These are phyloP conservation scores for Westerdykella sp. DNA, from an alignment of 2,329 filamentous ascomycete genomes.

Conservation along the genomic window DNA sequence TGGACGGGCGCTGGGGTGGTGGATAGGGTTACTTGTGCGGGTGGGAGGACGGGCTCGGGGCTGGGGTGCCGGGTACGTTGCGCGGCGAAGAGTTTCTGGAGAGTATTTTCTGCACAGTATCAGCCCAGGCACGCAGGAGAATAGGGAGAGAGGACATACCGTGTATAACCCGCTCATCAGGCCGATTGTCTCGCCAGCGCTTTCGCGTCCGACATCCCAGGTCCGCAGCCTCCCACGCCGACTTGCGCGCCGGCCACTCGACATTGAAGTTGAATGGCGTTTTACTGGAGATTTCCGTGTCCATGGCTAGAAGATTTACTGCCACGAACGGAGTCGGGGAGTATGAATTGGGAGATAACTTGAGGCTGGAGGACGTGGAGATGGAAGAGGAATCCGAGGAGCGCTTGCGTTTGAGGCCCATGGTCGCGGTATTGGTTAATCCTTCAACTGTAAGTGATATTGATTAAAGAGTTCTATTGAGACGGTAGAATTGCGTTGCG, in stretches of 20 bases:
- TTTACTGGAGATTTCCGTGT: constrained; percentile 13
- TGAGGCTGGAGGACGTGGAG: constrained; percentile 36
- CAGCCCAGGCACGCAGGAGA: not conserved
- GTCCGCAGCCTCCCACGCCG: constrained; percentile 29
- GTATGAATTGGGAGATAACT: constrained; percentile 24
- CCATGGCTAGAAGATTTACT: constrained; percentile 20
- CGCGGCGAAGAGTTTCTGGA: constrained; percentile 42
- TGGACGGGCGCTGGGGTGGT: constrained; percentile 23
- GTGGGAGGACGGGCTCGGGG: constrained; percentile 23
- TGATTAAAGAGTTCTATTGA: not conserved
- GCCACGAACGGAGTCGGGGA: constrained; percentile 12
- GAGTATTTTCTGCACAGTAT: constrained; percentile 38
- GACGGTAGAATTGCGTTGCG: not conserved
- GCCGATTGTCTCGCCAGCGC: constrained; percentile 52
- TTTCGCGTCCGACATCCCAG: constrained; percentile 55
- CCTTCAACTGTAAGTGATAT: not conserved
- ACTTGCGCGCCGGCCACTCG: not conserved
- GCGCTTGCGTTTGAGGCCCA: constrained; percentile 56
- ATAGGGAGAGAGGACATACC: constrained; percentile 36
- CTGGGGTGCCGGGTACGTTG: constrained; percentile 33
- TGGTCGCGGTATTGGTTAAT: constrained; percentile 19
- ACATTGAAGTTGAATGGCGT: constrained; percentile 11
- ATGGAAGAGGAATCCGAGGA: constrained; percentile 44
- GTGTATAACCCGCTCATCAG: constrained; percentile 51
- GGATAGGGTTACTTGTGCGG: constrained; percentile 9